Conservation (phyloP, 805 yeast genomes). For the Metschnikowia anglica region DNA sequence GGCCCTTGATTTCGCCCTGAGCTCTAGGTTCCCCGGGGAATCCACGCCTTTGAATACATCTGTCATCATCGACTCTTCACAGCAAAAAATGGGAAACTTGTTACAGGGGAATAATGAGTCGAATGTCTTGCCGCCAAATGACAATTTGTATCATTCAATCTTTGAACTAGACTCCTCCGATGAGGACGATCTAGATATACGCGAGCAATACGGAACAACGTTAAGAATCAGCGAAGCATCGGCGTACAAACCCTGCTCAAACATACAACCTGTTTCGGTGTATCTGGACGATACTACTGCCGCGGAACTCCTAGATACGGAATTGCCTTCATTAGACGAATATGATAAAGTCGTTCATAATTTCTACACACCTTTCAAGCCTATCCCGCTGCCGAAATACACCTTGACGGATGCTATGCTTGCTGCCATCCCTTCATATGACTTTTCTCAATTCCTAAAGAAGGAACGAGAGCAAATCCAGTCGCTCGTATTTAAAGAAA, state of each 20-base stretch:
- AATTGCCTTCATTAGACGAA: constrained; percentile 15
- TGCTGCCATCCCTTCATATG: constrained; percentile 15
- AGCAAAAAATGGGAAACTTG: background rate
- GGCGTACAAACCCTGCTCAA: constrained; percentile 3
- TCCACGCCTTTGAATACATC: constrained; percentile 7
- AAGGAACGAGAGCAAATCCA: constrained; percentile 16
- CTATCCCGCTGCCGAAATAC: constrained; percentile 19
- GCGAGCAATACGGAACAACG: constrained; percentile 19
- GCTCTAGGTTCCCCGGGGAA: constrained; percentile 7
- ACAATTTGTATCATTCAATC: constrained; percentile 13
- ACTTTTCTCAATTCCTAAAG: constrained; percentile 14
- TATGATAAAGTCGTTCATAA: constrained; percentile 21
- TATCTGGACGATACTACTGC: constrained; percentile 8
- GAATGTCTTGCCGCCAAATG: background rate
- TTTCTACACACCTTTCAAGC: constrained; percentile 23
- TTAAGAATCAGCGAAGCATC: constrained; percentile 14
- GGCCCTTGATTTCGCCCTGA: background rate
- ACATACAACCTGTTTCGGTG: constrained; percentile 3
- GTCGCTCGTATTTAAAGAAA: constrained; percentile 17
- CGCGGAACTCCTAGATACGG: constrained; percentile 12
- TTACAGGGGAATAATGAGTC: too few species aligned
- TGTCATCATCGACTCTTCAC: background rate
- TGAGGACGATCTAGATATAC: constrained; percentile 14
- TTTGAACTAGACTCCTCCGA: constrained; percentile 18
- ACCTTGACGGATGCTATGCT: constrained; percentile 23